phyloP scores from a whole-genome alignment of 1,139 yeast species.

The Sugiyamaella paludigena region DNA sequence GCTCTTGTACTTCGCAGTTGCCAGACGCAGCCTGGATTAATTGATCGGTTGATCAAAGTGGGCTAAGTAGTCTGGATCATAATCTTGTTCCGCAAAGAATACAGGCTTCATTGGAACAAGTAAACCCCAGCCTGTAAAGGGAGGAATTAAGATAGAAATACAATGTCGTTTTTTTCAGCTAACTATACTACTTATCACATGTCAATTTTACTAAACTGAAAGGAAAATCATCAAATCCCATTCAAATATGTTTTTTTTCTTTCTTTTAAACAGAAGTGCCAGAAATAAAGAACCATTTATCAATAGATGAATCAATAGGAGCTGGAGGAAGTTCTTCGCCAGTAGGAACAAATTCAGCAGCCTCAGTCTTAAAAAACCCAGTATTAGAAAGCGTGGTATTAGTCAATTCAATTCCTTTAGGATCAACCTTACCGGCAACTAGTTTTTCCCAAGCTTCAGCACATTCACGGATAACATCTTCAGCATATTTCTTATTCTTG shows the following conservation, averaged over 20 bases:
- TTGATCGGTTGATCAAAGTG: too few relatives aligned
- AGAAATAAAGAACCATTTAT: conserved; percentile 98
- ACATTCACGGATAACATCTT: conserved; percentile 68
- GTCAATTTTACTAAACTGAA: background rate
- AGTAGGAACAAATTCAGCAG: conserved; percentile 51
- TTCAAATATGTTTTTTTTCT: background rate
- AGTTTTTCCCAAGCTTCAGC: conserved; percentile 70
- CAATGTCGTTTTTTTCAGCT: background rate
- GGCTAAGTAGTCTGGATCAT: too few relatives aligned
- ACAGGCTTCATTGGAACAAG: too few relatives aligned
- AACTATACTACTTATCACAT: background rate
- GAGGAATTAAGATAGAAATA: too few relatives aligned
- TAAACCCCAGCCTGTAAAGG: too few relatives aligned
- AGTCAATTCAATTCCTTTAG: conserved; percentile 49
- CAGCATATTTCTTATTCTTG: conserved; percentile 69
- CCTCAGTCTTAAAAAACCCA: conserved; percentile 38
- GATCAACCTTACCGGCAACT: conserved; percentile 49
- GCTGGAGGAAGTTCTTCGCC: conserved; percentile 69
- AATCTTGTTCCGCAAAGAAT: too few relatives aligned
- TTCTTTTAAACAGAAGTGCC: conserved; percentile 60
- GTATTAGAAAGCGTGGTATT: conserved; percentile 71
- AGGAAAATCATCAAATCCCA: background rate
- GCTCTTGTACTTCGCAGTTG: too few relatives aligned
- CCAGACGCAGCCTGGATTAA: too few relatives aligned
- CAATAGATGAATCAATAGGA: conserved; percentile 93